Evolutionary conservation across 345 rosid species (phyloP).

Genomic region (Brassica juncea): DNA sequence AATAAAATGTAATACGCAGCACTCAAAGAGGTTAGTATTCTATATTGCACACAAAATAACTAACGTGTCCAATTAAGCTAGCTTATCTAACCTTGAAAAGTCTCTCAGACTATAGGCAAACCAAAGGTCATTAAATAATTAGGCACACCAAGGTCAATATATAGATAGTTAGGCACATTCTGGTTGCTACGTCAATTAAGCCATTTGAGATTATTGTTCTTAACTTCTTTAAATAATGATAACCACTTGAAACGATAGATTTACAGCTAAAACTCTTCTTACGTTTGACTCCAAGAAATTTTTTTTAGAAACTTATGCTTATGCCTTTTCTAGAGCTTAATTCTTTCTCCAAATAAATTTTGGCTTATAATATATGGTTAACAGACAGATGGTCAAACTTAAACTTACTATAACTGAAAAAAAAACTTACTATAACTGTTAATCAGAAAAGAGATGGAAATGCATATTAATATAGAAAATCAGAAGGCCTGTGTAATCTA

Average conservation of each 20-base stretch:
- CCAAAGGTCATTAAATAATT: neutral
- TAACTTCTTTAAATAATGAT: neutral
- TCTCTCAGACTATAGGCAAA: neutral
- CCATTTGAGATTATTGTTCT: neutral
- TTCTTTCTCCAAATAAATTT: neutral
- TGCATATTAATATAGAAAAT: neutral
- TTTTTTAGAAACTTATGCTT: neutral
- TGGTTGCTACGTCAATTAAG: neutral
- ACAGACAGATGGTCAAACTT: neutral
- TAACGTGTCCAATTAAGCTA: neutral
- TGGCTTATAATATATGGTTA: neutral
- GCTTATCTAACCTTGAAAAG: constrained; percentile 11
- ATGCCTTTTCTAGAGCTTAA: neutral
- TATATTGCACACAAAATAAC: neutral
- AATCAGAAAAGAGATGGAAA: neutral
- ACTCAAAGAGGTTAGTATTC: neutral
- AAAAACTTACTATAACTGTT: no score
- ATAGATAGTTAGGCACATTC: constrained; percentile 1
- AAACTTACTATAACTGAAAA: neutral
- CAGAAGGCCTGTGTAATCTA: neutral
- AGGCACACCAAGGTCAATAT: constrained; percentile 1
- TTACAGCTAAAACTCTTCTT: neutral
- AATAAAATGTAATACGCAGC: neutral
- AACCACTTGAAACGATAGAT: neutral
- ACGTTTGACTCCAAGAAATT: neutral